Evolutionary conservation across 2,329 filamentous ascomycete species (phyloP).

Genomic region (Pseudogymnoascus destructans): DNA sequence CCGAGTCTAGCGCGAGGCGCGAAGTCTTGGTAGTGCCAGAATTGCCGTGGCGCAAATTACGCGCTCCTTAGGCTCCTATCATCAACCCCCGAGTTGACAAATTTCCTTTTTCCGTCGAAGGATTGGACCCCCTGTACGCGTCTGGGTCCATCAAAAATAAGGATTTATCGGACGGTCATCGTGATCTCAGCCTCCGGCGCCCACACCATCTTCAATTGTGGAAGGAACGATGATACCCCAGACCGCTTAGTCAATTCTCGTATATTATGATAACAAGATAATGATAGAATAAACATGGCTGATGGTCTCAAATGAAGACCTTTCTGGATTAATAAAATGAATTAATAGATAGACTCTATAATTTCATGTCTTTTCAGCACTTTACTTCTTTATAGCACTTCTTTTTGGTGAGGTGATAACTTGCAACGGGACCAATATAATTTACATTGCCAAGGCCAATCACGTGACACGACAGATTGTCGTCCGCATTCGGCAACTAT

Average conservation of each 20-base stretch:
- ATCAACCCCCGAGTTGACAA: neutral
- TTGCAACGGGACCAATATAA: neutral
- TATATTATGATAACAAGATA: neutral
- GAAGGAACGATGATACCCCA: neutral
- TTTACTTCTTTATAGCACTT: neutral
- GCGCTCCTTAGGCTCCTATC: neutral
- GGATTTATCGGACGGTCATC: neutral
- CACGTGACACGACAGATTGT: neutral
- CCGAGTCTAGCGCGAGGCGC: neutral
- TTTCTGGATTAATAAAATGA: neutral
- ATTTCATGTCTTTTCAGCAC: neutral
- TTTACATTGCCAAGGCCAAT: neutral
- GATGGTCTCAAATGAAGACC: neutral
- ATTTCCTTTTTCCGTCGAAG: conserved; percentile 4
- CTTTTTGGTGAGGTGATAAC: neutral
- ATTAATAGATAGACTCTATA: neutral
- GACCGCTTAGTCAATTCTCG: neutral
- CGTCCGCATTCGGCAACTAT: neutral
- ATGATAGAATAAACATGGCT: neutral
- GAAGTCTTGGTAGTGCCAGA: neutral
- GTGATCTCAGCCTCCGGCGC: neutral
- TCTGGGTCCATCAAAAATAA: neutral
- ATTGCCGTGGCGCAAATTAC: conserved; percentile 1
- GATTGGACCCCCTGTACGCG: neutral
- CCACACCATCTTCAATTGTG: neutral